Base-by-base conservation (phyloP, 768 basidiomycete species). In the Boletus rubroflammeus region DNA sequence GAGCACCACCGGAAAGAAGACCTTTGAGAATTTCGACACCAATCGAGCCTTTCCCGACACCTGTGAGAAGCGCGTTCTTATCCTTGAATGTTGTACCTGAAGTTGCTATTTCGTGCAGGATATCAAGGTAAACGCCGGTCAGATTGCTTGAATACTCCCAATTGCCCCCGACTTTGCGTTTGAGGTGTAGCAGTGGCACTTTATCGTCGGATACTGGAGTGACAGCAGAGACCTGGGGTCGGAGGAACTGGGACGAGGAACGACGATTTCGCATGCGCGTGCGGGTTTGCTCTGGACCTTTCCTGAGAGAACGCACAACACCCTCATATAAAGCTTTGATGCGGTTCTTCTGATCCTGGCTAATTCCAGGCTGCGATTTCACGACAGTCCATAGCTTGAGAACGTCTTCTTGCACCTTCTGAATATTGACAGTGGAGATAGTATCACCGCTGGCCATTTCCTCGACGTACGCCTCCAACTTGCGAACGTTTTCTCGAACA, bases 101-200 rank as follows among this genome's bases (percentile, higher is more conserved):
- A 0, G 97, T 98, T 6, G 97, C 97, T 62, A 99, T 98, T 73
- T 99, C 97, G 67, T 95, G 92, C 32, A 99, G 79, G 62, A 99
- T 88, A 66, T 99, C 97, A 59, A 99, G 83, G 72, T 99, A 98
- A 23, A 92, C 90, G 50, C 91, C 83, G 10, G 96, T 98, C 50
- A 99, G 78, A 73, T 98, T 98, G 74, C 90, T 93, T 65, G 91
- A 94, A 76, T 98, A 99, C 67, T 96, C 93, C 94, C 96, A 98
- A 63, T 81, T 87, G 17, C 82, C 82, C 35, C 96, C 97, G 31
- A 96, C 91, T 76, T 94, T 97, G 71, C 97, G 86, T 79, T 98
- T 98, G 59, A 99, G 77, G 69, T 98, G 95, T 17, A 99, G 83
- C 34, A 98, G 84, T 19, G 97, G 97, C 25, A 97, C 79, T 63